phyloP scores from a whole-genome alignment of 768 basidiomycete genomes.

The Dentipellis fragilis region DNA sequence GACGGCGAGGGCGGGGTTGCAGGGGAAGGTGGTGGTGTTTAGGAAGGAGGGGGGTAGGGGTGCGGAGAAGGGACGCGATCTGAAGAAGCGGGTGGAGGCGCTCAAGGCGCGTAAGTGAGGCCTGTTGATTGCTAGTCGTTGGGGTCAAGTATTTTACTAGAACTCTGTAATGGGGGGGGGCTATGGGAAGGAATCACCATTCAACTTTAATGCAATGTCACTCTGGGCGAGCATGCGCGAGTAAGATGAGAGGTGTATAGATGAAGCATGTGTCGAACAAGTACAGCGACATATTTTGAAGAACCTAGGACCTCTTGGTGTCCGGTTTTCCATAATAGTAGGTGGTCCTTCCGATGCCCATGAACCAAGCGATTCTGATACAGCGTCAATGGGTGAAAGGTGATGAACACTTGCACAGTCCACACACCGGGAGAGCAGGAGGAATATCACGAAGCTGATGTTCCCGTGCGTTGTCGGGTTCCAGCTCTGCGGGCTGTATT shows the following conservation, averaged over 20 bases:
- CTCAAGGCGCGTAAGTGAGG: background rate
- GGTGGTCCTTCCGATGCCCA: slow-evolving; percentile 25
- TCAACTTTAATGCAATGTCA: no score
- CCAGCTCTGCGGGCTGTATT: slow-evolving; percentile 44
- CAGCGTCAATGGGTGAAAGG: background rate
- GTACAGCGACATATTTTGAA: no score
- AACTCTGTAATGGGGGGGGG: no score
- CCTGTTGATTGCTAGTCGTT: no score
- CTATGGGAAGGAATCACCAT: no score
- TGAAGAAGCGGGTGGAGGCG: slow-evolving; percentile 3
- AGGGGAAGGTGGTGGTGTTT: slow-evolving; percentile 68
- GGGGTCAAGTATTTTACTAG: no score
- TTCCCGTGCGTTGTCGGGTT: slow-evolving; percentile 73
- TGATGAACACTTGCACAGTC: no score
- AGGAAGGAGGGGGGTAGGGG: slow-evolving; percentile 62
- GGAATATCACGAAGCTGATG: slow-evolving; percentile 48
- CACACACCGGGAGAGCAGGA: slow-evolving; percentile 51
- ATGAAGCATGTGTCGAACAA: no score
- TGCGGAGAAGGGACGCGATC: slow-evolving; percentile 23
- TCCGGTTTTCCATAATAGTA: slow-evolving; percentile 21
- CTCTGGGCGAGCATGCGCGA: no score
- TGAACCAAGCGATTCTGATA: slow-evolving; percentile 28
- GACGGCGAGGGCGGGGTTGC: slow-evolving; percentile 62
- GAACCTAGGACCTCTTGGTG: background rate
- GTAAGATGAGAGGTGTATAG: no score